Conservation (phyloP, 345 rosid species). For the Acer negundo region DNA sequence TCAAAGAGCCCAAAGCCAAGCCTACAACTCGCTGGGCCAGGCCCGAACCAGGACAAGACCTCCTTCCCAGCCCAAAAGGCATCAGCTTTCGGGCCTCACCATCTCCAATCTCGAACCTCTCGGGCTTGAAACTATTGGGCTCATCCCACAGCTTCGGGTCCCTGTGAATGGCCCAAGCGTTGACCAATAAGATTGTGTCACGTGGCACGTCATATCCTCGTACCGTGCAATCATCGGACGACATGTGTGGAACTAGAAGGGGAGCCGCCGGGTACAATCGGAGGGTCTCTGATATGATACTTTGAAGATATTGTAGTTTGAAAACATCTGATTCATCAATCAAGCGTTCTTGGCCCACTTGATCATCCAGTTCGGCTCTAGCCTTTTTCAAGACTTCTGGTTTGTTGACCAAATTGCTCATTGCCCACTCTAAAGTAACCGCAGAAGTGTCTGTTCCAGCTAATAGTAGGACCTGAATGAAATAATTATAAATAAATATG, state of each 20-base stretch:
- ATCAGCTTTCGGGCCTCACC: constrained; percentile 24
- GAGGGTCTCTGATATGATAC: constrained; percentile 39
- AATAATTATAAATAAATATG: not conserved
- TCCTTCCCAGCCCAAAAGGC: constrained; percentile 47
- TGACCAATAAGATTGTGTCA: constrained; percentile 47
- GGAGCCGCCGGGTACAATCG: constrained; percentile 52
- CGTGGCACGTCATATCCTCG: constrained; percentile 47
- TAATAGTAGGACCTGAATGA: constrained; percentile 32
- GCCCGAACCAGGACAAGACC: constrained; percentile 32
- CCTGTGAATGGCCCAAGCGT: constrained; percentile 63
- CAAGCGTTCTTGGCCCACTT: constrained; percentile 40
- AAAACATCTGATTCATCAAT: constrained; percentile 41
- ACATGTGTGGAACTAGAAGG: constrained; percentile 46
- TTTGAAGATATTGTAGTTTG: constrained; percentile 39
- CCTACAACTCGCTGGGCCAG: constrained; percentile 20
- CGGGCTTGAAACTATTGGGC: constrained; percentile 46
- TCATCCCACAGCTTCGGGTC: constrained; percentile 53
- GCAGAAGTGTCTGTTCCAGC: constrained; percentile 58
- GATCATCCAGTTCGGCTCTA: constrained; percentile 31
- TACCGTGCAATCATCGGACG: constrained; percentile 34
- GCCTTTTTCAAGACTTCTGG: constrained; percentile 40
- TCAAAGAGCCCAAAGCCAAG: constrained; percentile 28
- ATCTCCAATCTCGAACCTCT: constrained; percentile 39
- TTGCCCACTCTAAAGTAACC: constrained; percentile 61
- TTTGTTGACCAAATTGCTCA: constrained; percentile 41